A percentile compares a stretch with the other conserved stretches of the same genome.
phyloP scores from a whole-genome alignment of 768 basidiomycete species.

The Leccinum olivaceopallidum region DNA sequence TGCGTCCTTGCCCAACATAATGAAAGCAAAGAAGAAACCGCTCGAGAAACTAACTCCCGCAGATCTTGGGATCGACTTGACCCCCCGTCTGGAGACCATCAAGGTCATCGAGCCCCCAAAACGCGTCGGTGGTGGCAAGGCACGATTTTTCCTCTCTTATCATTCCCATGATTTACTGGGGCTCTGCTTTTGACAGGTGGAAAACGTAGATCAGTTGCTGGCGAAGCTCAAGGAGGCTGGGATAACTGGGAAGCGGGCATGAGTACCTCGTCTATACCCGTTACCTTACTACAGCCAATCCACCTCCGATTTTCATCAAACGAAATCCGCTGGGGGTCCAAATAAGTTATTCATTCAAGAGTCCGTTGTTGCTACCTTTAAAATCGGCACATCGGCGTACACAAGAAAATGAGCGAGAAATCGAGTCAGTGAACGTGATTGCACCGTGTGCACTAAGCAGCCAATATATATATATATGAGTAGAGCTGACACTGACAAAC shows the following conservation, averaged over 20 bases:
- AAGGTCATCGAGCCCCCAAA: slow-evolving; percentile 89
- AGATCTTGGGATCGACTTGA: slow-evolving; percentile 83
- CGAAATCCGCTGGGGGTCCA: not conserved
- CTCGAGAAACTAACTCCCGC: slow-evolving; percentile 77
- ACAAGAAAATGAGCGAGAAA: slow-evolving; percentile 11
- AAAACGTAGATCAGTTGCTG: slow-evolving; percentile 85
- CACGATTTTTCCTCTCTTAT: slow-evolving; percentile 24
- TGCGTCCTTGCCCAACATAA: slow-evolving; percentile 95
- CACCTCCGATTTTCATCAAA: not conserved
- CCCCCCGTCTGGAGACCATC: slow-evolving; percentile 80
- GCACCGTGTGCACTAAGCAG: slow-evolving; percentile 16
- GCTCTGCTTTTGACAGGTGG: slow-evolving; percentile 47
- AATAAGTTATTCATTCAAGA: slow-evolving; percentile 23
- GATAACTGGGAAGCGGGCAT: slow-evolving; percentile 34
- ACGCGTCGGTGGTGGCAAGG: slow-evolving; percentile 91
- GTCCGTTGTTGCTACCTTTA: slow-evolving; percentile 11
- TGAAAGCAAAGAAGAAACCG: slow-evolving; percentile 99
- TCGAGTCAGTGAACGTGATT: slow-evolving; percentile 10
- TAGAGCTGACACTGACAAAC: slow-evolving; percentile 11
- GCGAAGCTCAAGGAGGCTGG: slow-evolving; percentile 90
- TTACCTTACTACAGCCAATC: slow-evolving; percentile 3
- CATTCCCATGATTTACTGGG: not conserved
- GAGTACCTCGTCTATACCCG: slow-evolving; percentile 11
- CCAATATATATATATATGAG: slow-evolving; percentile 28
- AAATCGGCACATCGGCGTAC: slow-evolving; percentile 8